Evolutionary conservation across 331 rosid genomes (phyloP).

Genomic region (Quercus lobata): DNA sequence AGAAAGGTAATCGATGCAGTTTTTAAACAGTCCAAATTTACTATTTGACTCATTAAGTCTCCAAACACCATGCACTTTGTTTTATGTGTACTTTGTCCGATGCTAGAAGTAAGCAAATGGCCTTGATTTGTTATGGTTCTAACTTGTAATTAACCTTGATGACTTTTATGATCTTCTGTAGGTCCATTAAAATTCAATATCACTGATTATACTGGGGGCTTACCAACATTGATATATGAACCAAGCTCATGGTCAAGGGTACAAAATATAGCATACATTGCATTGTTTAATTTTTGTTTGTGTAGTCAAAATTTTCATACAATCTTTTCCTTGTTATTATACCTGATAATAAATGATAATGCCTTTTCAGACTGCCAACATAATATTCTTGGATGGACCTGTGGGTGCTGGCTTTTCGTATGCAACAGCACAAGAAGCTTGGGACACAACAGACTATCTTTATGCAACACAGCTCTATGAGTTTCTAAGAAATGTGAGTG

Average conservation of each 20-base stretch:
- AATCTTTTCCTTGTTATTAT: no score
- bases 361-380: slow-evolving; percentile 8
- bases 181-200: slow-evolving; percentile 16
- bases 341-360: neutral
- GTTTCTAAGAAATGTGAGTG: slow-evolving; percentile 21
- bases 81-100: no score
- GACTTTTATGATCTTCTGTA: neutral
- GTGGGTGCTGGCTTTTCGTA: slow-evolving; percentile 21
- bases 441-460: neutral
- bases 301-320: no score
- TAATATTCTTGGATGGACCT: slow-evolving; percentile 13
- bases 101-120: no score
- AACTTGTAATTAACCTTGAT: neutral
- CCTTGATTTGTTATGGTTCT: neutral
- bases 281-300: neutral
- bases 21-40: no score
- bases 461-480: neutral
- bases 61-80: no score
- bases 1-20: no score
- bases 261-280: neutral
- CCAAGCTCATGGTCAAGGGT: slow-evolving; percentile 23
- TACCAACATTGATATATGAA: neutral
- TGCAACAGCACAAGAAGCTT: neutral
- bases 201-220: slow-evolving; percentile 3
- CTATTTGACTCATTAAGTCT: no score